Evolutionary conservation across 2,329 filamentous ascomycete species (phyloP).

Genomic region (Dactylellina haptotyla): DNA sequence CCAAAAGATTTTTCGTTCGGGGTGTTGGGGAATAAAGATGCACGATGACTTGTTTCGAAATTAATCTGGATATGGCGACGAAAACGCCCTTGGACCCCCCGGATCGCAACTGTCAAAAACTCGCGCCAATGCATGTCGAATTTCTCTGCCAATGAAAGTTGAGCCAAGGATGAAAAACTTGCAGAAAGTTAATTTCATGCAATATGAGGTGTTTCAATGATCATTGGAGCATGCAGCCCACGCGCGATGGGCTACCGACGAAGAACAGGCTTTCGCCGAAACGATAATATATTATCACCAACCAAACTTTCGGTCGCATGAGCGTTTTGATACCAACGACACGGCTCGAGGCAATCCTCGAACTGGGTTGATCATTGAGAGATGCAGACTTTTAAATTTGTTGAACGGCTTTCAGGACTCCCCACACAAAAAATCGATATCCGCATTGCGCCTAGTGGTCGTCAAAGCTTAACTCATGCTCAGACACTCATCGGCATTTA

Average conservation of each 20-base stretch:
- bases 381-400: no score
- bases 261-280: neutral
- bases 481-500: slow-evolving; percentile 31
- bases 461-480: neutral
- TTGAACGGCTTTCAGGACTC: no score
- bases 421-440: no score
- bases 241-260: slow-evolving; percentile 23
- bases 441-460: neutral
- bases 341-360: neutral
- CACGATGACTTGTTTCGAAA: slow-evolving; percentile 52
- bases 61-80: slow-evolving; percentile 13
- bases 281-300: no score
- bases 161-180: neutral
- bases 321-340: neutral
- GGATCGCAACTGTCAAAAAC: slow-evolving; percentile 25
- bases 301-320: no score
- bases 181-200: slow-evolving; percentile 45
- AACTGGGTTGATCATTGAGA: neutral
- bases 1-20: neutral
- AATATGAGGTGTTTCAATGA: slow-evolving; percentile 53
- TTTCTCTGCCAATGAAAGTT: slow-evolving; percentile 18
- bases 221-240: slow-evolving; percentile 47
- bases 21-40: slow-evolving; percentile 20
- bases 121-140: slow-evolving; percentile 4
- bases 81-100: slow-evolving; percentile 7